phyloP scores from a whole-genome alignment of 2,329 filamentous ascomycete species.

The Catunica adiposa region DNA sequence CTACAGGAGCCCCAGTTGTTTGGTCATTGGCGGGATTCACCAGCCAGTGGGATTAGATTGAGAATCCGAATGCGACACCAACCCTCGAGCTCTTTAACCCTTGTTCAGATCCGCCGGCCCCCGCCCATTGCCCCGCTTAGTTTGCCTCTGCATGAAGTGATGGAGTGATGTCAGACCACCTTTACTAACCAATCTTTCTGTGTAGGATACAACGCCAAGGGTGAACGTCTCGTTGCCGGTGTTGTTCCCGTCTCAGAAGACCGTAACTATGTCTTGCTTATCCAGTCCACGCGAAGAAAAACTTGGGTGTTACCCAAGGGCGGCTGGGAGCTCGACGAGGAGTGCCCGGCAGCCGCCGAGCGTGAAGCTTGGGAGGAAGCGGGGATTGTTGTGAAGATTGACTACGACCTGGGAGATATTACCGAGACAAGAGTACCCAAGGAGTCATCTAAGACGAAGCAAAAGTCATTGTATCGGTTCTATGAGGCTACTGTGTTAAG shows the following conservation, averaged over 20 bases:
- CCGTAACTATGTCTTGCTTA: conserved; percentile 76
- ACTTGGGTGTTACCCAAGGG: conserved; percentile 97
- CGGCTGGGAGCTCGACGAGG: conserved; percentile 92
- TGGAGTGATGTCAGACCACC: neutral
- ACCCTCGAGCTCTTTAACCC: neutral
- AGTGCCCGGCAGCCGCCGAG: conserved; percentile 66
- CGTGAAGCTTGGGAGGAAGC: conserved; percentile 97
- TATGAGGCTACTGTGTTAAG: conserved; percentile 77
- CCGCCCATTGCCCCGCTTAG: neutral
- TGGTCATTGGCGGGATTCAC: too few species aligned
- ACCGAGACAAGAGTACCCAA: conserved; percentile 70
- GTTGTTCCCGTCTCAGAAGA: conserved; percentile 79
- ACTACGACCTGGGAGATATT: conserved; percentile 74
- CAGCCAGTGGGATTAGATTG: too few species aligned
- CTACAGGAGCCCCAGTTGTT: neutral
- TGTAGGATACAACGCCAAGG: conserved; percentile 76
- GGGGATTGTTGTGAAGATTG: conserved; percentile 72
- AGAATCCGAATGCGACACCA: neutral
- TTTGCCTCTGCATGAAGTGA: neutral
- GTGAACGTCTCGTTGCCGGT: conserved; percentile 87
- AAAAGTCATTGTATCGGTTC: conserved; percentile 56
- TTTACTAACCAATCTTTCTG: neutral
- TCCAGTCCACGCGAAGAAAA: conserved; percentile 78
- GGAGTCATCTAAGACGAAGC: conserved; percentile 44
- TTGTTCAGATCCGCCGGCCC: neutral